Evolutionary conservation across 2,329 filamentous ascomycete genomes (phyloP), one percentile per base, ranked within the genome.

Genomic region (Ilyonectria robusta): DNA sequence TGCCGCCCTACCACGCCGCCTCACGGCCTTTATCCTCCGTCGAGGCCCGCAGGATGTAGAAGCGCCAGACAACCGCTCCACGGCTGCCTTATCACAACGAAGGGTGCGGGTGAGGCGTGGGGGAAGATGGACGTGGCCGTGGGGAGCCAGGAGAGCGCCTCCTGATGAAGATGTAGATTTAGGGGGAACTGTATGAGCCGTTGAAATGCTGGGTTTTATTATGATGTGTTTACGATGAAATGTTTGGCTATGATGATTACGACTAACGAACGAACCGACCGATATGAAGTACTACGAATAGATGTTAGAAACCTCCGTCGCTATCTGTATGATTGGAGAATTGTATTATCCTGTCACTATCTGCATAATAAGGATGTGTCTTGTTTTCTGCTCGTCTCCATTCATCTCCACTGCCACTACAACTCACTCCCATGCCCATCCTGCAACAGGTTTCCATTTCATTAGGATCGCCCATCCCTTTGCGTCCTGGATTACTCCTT

Each of bases 11-110:
- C 57, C 48, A 19, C 61, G 63, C 29, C 47, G 42, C 31, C 65
- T 59, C 17, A 26, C 61, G 21, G 53, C 67, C n/a, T 31, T 54
- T n/a, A 42, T 56, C 35, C 29, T 65, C 2, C 69, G 60, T n/a
- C 50, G 48, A 19, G 65, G 61, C 6, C n/a, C 66, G n/a, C 69
- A 53, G 19, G 70, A 76, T 15, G 26, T 47, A 29, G 73, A 73
- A 6, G 29, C 66, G n/a, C 62, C 74, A 7, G 73, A 76, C 46
- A 73, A 63, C 33, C 71, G 68, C 31, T 75, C 73, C 51, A 62
- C 63, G 21, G 62, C 58, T 19, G 63, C 54, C 6, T 33, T 58
- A 46, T 47, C 61, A 48, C 60, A 63, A 50, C 58, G 60, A 44
- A 37, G 61, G 46, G 17, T 48, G 9, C 55, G 50, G 47, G 17